Evolutionary conservation across 2,329 filamentous ascomycete genomes (phyloP), one percentile per base, ranked within the genome.

Genomic region (Trichoderma sp.): DNA sequence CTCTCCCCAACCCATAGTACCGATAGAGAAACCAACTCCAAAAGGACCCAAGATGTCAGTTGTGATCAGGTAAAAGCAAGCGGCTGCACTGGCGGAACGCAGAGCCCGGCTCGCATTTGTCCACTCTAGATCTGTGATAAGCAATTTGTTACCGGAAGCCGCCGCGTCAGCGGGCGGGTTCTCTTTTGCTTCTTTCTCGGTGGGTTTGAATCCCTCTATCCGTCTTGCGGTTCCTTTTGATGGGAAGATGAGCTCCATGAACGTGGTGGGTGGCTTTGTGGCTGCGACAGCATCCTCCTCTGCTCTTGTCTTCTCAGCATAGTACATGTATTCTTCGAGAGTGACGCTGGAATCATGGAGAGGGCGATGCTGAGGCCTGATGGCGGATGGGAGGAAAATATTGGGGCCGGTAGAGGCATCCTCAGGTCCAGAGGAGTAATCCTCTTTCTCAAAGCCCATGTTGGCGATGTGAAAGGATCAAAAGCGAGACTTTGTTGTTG

Each of bases 101-200:
- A 73, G 36, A 15, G 73, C 73, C 18, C 73, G 73, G 39, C 73
- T 74, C 5, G 85, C 85, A 66, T 83, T 83, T 26, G 78, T 79
- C 85, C 85, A 86, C 72, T 87, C 85, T 4, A 82, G 79, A 18
- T 75, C 76, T 7, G 76, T 73, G n/a, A 78, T 75, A 15, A 71
- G 62, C 15, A 73, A 3, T 21, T 47, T 30, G 36, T 62, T 24
- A 67, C 18, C 67, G 32, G 8, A 63, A 72, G 8, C 58, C 69
- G 30, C 9, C 30, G 28, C 21, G 3, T 30, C 24, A 24, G 24
- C 24, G 7, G 28, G 39, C 51, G 57, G 21, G 24, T 47, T 53
- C 1, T 56, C 30, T 15, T 47, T 28, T 18, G 34, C 66, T 7
- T 69, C 34, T 14, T 51, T 61, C 4, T 18, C 24, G 9, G 39